Evolutionary conservation across 345 rosid genomes (phyloP), one percentile per base, ranked within the genome.

Genomic region (Brassica cretica): DNA sequence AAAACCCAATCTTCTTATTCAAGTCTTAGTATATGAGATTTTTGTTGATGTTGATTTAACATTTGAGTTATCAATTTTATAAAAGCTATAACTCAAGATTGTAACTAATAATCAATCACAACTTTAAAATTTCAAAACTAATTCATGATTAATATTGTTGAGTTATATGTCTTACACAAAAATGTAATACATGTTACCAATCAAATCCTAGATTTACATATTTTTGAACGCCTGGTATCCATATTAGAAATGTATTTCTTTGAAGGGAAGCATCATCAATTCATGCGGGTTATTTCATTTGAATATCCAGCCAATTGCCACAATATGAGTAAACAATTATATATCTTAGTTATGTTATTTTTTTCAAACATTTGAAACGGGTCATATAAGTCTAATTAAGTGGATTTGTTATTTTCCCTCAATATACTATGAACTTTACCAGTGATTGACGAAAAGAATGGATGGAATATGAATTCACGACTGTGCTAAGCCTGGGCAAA

Each of bases 291-390:
- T 32, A 49, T 4, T 74, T 56, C 3, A 0, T 56, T n/a, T 15
- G 44, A 66, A 6, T 37, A 39, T 59, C 59, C 41, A 62, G 39
- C 64, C 24, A 55, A 25, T 35, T 44, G 33, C 37, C 49, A 59
- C 61, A 75, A 56, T 61, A 61, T 62, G 18, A 5, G 44, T 44
- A 44, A 65, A 44, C 8, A 30, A 60, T 29, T 29, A 15, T 49
- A 30, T 55, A 5, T 46, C 37, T 37, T 66, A 66, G 6, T 39
- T 32, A 68, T 18, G 62, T 9, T 30, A 6, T 10, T 3, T 30
- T 65, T 35, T 68, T 60, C 68, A 76, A 77, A 77, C 32, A 77
- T 63, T 62, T 77, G 70, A 76, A 76, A 69, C 39, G 69, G 70
- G 56, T 62, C 55, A 21, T 21, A 44, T 32, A 41, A 67, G 33